phyloP scores from a whole-genome alignment of 306 rosid genomes.

The Glycine tomentella region DNA sequence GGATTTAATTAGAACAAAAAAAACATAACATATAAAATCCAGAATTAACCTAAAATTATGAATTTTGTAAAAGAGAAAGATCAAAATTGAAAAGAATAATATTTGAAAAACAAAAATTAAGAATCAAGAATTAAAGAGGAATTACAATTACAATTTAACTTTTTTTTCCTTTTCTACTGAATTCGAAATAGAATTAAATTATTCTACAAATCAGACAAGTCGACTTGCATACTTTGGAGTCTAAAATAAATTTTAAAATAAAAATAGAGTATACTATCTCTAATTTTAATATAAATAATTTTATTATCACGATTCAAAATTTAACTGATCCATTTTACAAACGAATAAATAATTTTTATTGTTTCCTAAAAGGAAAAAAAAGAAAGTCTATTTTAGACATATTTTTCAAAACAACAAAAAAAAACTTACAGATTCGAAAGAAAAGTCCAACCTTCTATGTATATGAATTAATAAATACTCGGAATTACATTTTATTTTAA shows the following conservation, averaged over 20 bases:
- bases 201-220: too few relatives aligned
- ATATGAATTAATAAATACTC: background rate
- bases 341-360: background rate
- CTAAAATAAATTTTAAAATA: background rate
- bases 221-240: too few relatives aligned
- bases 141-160: too few relatives aligned
- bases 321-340: background rate
- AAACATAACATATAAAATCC: too few relatives aligned
- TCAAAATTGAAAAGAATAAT: too few relatives aligned
- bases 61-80: too few relatives aligned
- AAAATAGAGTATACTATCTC: background rate
- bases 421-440: background rate
- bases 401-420: background rate
- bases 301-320: background rate
- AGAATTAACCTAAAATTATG: too few relatives aligned
- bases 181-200: too few relatives aligned
- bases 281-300: background rate
- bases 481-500: background rate
- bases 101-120: too few relatives aligned
- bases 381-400: background rate
- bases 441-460: background rate
- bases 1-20: too few relatives aligned
- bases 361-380: background rate
- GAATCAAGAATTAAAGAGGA: too few relatives aligned
- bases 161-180: too few relatives aligned